Conservation (phyloP, 2,329 filamentous ascomycete genomes). For the Nothophaeocryptopus gaeumannii region DNA sequence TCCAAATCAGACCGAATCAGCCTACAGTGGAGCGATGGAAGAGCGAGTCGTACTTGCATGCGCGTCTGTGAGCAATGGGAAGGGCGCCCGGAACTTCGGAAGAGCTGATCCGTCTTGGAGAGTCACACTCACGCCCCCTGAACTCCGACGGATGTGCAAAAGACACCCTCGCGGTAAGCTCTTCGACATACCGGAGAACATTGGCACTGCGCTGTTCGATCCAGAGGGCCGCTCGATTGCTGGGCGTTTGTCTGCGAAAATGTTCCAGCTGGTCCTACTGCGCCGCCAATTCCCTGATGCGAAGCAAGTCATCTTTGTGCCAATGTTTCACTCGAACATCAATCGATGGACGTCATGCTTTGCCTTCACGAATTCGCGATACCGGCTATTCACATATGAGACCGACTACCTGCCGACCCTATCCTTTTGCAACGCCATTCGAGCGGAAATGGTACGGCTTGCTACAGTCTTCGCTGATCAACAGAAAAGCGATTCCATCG, state of each 20-base stretch:
- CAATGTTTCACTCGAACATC: conserved; percentile 49
- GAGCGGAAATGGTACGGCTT: conserved; percentile 38
- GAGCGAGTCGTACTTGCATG: conserved; percentile 22
- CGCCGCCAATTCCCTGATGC: conserved; percentile 43
- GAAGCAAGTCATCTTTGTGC: conserved; percentile 49
- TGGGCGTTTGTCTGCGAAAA: conserved; percentile 17
- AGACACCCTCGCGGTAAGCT: conserved; percentile 22
- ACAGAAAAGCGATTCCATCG: conserved; percentile 46
- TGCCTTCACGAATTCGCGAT: conserved; percentile 45
- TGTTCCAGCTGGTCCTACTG: conserved; percentile 24
- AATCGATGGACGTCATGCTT: conserved; percentile 31
- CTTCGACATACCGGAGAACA: conserved; percentile 21
- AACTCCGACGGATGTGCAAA: conserved; percentile 22
- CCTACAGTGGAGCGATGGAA: conserved; percentile 16
- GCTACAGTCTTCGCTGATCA: conserved; percentile 40
- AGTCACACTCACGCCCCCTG: conserved; percentile 19
- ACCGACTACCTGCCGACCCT: conserved; percentile 38
- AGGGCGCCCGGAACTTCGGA: conserved; percentile 17
- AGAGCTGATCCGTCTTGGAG: conserved; percentile 22
- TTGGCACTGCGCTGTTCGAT: conserved; percentile 21
- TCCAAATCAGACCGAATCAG: not conserved
- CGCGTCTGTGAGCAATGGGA: conserved; percentile 17
- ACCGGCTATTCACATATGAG: conserved; percentile 37
- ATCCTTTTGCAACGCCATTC: conserved; percentile 40
- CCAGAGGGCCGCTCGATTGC: conserved; percentile 18